These are phyloP conservation scores for Termitomyces sp. DNA, from an alignment of 768 basidiomycete species.

Conservation along the genomic window DNA sequence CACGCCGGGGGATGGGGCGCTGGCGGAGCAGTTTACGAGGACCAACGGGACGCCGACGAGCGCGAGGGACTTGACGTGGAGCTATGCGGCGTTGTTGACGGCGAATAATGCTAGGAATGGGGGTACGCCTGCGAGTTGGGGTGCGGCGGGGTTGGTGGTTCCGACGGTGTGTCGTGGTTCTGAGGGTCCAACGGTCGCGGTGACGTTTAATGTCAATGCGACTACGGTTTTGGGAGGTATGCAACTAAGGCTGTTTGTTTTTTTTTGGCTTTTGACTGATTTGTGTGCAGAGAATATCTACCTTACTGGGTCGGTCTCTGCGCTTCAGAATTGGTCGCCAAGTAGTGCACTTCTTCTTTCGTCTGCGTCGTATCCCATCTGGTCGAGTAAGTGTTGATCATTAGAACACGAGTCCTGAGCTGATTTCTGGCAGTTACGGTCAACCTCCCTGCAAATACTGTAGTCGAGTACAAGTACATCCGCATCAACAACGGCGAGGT, in stretches of 20 bases:
- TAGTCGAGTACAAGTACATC: constrained; percentile 73
- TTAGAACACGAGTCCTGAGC: neutral
- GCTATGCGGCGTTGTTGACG: constrained; percentile 69
- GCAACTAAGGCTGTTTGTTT: constrained; percentile 11
- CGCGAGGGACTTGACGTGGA: constrained; percentile 74
- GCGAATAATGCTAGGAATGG: constrained; percentile 53
- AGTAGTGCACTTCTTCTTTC: constrained; percentile 54
- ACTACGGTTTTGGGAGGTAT: constrained; percentile 59
- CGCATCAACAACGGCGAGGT: constrained; percentile 52
- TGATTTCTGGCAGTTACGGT: constrained; percentile 51
- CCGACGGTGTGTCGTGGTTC: constrained; percentile 42
- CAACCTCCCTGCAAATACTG: constrained; percentile 50
- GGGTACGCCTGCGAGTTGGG: constrained; percentile 55
- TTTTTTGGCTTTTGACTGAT: neutral
- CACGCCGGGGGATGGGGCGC: constrained; percentile 59
- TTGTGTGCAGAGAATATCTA: constrained; percentile 62
- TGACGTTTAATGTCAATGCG: constrained; percentile 66
- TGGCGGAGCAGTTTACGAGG: constrained; percentile 64
- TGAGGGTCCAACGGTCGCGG: constrained; percentile 37
- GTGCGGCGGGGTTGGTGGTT: constrained; percentile 54
- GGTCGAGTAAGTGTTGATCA: constrained; percentile 51
- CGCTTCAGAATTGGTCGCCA: constrained; percentile 61
- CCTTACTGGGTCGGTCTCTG: constrained; percentile 57
- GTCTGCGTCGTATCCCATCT: constrained; percentile 58
- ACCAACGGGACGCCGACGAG: constrained; percentile 50